phyloP scores from a whole-genome alignment of 1,284 basidiomycete species.

The Puccinia triticina region DNA sequence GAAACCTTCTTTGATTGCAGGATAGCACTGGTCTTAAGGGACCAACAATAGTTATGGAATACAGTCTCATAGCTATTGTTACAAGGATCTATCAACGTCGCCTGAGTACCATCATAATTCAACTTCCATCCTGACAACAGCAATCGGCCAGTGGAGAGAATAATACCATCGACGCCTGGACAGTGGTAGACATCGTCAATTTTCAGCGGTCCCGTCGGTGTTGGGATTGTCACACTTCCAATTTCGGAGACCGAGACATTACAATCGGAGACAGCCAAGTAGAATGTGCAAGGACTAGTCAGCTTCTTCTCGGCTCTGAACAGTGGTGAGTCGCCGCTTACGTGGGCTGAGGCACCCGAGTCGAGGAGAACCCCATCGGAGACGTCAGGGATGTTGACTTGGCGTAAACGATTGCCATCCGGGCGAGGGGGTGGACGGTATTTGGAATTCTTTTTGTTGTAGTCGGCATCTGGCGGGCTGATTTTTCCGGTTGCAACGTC shows the following conservation, averaged over 20 bases:
- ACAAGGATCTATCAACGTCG: neutral
- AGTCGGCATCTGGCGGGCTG: neutral
- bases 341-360: conserved; percentile 9
- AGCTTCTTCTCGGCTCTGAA: neutral
- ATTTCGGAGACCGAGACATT: neutral
- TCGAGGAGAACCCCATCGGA: neutral
- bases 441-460: neutral
- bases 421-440: neutral
- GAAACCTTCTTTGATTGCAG: no score
- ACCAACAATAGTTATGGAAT: neutral
- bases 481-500: neutral
- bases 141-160: neutral
- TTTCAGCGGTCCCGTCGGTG: neutral
- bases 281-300: neutral
- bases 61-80: neutral
- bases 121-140: neutral
- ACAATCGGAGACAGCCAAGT: neutral
- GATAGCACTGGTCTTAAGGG: neutral
- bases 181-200: neutral
- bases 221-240: neutral
- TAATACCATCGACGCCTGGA: neutral
- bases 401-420: neutral
- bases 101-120: neutral
- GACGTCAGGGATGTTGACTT: neutral
- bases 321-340: neutral